phyloP scores from a whole-genome alignment of 208 protist genomes.

The Leishmania martiniquensis region DNA sequence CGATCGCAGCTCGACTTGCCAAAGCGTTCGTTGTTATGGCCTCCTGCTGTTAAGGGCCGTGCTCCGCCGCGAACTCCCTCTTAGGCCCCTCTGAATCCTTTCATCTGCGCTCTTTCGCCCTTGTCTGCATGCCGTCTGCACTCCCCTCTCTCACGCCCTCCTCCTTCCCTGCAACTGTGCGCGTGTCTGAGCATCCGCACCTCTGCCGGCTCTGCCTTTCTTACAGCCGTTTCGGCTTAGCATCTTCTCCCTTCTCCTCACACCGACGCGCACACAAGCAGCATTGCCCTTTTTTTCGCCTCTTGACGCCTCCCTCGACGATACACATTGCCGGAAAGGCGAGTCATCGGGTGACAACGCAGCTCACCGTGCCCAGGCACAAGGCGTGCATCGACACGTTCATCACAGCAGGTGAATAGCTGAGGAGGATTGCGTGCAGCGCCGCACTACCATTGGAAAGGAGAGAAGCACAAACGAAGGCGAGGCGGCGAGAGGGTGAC shows the following conservation, averaged over 20 bases:
- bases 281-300: neutral
- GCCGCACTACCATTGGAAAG: neutral
- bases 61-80: neutral
- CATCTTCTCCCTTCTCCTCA: neutral
- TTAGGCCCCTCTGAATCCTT: neutral
- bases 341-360: neutral
- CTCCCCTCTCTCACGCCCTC: neutral
- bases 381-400: neutral
- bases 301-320: neutral
- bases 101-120: neutral
- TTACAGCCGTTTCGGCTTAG: neutral
- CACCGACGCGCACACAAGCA: neutral
- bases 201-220: neutral
- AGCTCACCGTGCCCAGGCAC: neutral
- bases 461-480: neutral
- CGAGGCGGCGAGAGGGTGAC: neutral
- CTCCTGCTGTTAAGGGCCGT: neutral
- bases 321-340: neutral
- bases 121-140: neutral
- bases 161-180: neutral
- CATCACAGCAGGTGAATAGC: neutral
- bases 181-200: neutral
- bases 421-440: neutral
- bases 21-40: neutral
- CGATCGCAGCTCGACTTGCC: neutral